Percentiles rank a stretch among this genome's conserved stretches.
Evolutionary conservation across 306 rosid genomes (phyloP).

Genomic region (Fagus sylvatica): DNA sequence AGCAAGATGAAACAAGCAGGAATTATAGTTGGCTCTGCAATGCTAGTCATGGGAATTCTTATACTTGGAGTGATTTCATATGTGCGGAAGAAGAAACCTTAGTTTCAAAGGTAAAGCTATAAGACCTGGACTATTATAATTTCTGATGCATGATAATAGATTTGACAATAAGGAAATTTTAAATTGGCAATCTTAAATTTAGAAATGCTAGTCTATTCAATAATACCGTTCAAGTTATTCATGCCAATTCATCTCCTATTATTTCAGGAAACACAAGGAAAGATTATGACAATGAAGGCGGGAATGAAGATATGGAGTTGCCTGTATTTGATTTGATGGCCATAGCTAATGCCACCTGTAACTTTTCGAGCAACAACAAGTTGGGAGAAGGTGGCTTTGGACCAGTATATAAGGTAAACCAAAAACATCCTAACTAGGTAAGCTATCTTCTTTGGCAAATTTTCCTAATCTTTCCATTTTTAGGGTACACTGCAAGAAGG

Average conservation of each 20-base stretch:
- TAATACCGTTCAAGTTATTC: not conserved
- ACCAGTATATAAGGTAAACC: constrained; percentile 47
- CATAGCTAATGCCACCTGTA: constrained; percentile 41
- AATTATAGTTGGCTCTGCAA: not conserved
- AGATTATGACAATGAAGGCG: not conserved
- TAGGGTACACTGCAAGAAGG: constrained; percentile 56
- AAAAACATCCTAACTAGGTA: not conserved
- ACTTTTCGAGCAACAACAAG: constrained; percentile 45
- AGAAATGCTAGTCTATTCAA: not conserved
- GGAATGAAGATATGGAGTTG: constrained; percentile 46
- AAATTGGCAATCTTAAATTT: too few species aligned
- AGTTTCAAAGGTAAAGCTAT: not conserved
- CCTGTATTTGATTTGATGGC: constrained; percentile 38
- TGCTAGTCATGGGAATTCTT: not conserved
- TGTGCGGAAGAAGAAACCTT: not conserved
- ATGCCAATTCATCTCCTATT: not conserved
- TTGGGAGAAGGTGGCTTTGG: constrained; percentile 77
- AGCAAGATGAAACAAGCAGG: not conserved
- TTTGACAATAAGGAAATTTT: not conserved
- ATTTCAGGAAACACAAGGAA: not conserved
- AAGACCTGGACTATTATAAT: not conserved
- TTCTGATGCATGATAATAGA: not conserved
- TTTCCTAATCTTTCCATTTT: not conserved
- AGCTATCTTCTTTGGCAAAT: not conserved
- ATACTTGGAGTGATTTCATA: not conserved